Evolutionary conservation across 2,329 filamentous ascomycete genomes (phyloP).

Genomic region (Kalmusia sp.): DNA sequence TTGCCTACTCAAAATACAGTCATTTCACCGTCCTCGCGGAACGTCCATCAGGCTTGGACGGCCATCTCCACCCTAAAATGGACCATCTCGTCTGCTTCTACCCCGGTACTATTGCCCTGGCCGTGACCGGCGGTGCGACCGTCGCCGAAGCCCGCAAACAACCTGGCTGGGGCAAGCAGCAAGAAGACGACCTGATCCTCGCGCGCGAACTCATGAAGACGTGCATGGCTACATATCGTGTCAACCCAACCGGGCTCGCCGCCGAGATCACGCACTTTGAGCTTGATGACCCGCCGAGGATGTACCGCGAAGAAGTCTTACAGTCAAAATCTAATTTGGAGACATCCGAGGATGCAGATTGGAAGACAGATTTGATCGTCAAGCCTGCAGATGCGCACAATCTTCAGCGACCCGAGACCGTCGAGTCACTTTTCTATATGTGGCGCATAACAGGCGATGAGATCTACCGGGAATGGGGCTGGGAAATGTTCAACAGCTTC

Average conservation of each 20-base stretch:
- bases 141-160: constrained; percentile 77
- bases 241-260: constrained; percentile 87
- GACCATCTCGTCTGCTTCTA: constrained; percentile 98
- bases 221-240: constrained; percentile 97
- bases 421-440: constrained; percentile 98
- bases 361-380: constrained; percentile 81
- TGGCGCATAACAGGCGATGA: constrained; percentile 94
- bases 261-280: constrained; percentile 94
- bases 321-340: constrained; percentile 52
- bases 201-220: constrained; percentile 93
- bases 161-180: constrained; percentile 73
- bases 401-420: constrained; percentile 91
- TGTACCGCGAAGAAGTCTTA: constrained; percentile 57
- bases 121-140: constrained; percentile 78
- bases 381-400: constrained; percentile 89
- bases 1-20: constrained; percentile 83
- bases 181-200: constrained; percentile 86
- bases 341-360: constrained; percentile 59
- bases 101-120: constrained; percentile 92
- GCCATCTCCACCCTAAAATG: constrained; percentile 83
- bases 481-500: constrained; percentile 97
- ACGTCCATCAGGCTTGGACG: constrained; percentile 74
- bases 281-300: constrained; percentile 71
- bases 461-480: constrained; percentile 93
- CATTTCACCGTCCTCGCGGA: constrained; percentile 91